Evolutionary conservation across 2,329 filamentous ascomycete species (phyloP), one percentile per base, ranked within the genome.

Genomic region (Fusarium sp.): DNA sequence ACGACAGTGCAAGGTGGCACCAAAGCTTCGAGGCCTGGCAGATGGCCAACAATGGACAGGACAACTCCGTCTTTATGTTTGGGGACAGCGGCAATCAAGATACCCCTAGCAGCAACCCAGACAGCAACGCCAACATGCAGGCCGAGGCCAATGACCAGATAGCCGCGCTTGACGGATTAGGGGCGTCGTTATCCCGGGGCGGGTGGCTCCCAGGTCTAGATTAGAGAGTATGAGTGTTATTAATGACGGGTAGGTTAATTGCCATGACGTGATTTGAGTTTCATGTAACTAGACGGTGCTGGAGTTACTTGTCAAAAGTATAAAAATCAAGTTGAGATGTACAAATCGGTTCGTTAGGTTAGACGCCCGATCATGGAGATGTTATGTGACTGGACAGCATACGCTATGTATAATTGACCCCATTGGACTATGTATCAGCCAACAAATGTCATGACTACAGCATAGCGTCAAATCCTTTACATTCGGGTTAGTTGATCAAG

Each of bases 21-120:
- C 82, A 84, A 50, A 80, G 83, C 57, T 86, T 86, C 65, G 79
- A 84, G 50, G 72, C 77, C 3, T 86, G 84, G 84, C 79, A 78
- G 31, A 70, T 79, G 49, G 71, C 74, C 25, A 68, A 65, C 49
- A 53, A 59, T 25, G 65, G 64, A 3, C 59, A 72, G 32, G 61
- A 68, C 21, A 67, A 57, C 9, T 63, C 66, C 11, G 58, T 72
- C 8, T 75, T 76, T 43, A 61, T 73, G 49, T 74, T 75, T 62
- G 59, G 66, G 25, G 60, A 68, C 15, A 54, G 58, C 29, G 52
- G 44, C 29, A 67, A 49, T 37, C 63, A 58, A 39, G 62, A 66
- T 25, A 64, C 66, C 6, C 58, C 65, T 17, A 55, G 57, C 39
- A 54, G 51, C 23, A 68, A 56, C 15, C 43, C 52, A 7, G 66